Evolutionary conservation across 2,329 filamentous ascomycete genomes (phyloP).

Genomic region (Pestalotiopsis sp.): DNA sequence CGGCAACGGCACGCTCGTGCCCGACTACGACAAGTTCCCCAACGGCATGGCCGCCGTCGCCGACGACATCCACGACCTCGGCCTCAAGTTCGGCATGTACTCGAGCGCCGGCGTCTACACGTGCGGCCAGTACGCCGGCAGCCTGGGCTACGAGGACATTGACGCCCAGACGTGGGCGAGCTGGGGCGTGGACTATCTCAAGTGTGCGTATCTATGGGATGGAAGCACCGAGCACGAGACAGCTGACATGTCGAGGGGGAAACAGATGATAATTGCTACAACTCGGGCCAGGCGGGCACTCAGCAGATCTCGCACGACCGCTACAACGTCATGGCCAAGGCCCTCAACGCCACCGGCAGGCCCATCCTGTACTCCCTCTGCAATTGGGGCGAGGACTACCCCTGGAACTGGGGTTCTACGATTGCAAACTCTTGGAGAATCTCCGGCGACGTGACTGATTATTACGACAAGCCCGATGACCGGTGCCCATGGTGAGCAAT

Average conservation of each 20-base stretch:
- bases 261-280: constrained; percentile 47
- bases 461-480: constrained; percentile 33
- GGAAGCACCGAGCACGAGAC: background rate
- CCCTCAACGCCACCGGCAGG: constrained; percentile 33
- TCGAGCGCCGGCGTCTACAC: constrained; percentile 46
- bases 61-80: constrained; percentile 35
- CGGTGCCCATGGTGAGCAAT: constrained; percentile 28
- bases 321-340: constrained; percentile 35
- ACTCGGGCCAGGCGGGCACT: constrained; percentile 27
- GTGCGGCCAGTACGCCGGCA: constrained; percentile 53
- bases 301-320: constrained; percentile 29
- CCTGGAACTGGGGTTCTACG: constrained; percentile 29
- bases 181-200: constrained; percentile 56
- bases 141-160: constrained; percentile 51
- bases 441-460: constrained; percentile 35
- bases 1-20: constrained; percentile 1
- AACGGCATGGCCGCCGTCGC: constrained; percentile 36
- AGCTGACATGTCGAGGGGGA: background rate
- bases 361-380: constrained; percentile 36
- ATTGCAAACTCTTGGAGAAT: constrained; percentile 36
- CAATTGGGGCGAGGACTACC: constrained; percentile 36
- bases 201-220: constrained; percentile 31
- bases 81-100: constrained; percentile 42
- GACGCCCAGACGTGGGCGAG: constrained; percentile 55
- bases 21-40: constrained; percentile 33